A percentile compares a stretch with the other conserved stretches of the same genome.
phyloP scores from a whole-genome alignment of 2,329 filamentous ascomycete species.

The Malbranchea zuffiana region DNA sequence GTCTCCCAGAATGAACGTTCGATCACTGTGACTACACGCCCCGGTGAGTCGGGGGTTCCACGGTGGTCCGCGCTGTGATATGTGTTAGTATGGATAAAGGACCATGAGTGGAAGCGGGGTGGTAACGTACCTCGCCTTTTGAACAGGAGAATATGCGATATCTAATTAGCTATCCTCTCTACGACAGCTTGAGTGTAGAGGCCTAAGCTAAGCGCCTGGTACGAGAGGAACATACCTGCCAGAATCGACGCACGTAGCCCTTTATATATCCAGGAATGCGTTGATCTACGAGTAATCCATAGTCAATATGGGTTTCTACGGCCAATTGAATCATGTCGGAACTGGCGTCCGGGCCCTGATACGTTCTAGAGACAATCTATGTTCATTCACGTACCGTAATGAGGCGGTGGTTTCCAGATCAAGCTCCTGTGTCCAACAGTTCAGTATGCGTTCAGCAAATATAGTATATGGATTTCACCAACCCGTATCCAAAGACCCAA shows the following conservation, averaged over 20 bases:
- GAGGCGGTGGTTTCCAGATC: constrained; percentile 96
- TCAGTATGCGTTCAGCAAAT: neutral
- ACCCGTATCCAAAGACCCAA: constrained; percentile 98
- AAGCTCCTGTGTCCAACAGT: constrained; percentile 54
- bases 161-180: constrained; percentile 4
- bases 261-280: constrained; percentile 81
- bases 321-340: no score
- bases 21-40: constrained; percentile 87
- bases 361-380: no score
- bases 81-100: constrained; percentile 6
- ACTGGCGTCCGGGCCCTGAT: no score
- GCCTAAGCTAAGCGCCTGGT: neutral
- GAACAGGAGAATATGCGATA: constrained; percentile 5
- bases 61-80: constrained; percentile 73
- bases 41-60: constrained; percentile 76
- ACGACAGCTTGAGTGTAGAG: constrained; percentile 3
- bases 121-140: constrained; percentile 17
- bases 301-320: no score
- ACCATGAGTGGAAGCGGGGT: neutral
- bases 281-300: constrained; percentile 40
- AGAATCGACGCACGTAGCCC: constrained; percentile 90
- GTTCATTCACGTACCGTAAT: constrained; percentile 80
- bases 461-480: constrained; percentile 27
- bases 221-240: constrained; percentile 61
- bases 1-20: constrained; percentile 72